Percentiles rank a stretch among this genome's conserved stretches.
Evolutionary conservation across 305 asterid genomes (phyloP).

Genomic region (Fraxinus xanthoxyloides): DNA sequence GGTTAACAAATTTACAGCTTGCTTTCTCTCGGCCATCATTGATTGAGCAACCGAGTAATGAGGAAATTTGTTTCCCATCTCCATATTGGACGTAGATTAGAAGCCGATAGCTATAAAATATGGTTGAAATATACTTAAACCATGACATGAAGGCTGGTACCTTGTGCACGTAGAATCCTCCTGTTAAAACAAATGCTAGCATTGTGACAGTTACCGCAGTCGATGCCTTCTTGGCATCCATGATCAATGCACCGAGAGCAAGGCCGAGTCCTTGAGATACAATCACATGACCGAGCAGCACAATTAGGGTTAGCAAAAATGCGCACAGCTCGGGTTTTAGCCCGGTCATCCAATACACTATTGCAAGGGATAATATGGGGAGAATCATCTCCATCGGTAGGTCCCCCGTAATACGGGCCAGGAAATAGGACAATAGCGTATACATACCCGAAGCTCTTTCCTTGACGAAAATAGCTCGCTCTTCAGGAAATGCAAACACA

Average conservation of each 20-base stretch:
- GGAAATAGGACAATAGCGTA: constrained; percentile 45
- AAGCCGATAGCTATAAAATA: constrained; percentile 40
- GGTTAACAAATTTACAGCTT: constrained; percentile 36
- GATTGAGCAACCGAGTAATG: constrained; percentile 33
- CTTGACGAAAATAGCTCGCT: constrained; percentile 41
- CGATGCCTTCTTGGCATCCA: constrained; percentile 55
- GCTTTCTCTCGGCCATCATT: constrained; percentile 7
- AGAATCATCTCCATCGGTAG: constrained; percentile 55
- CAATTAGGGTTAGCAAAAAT: constrained; percentile 29
- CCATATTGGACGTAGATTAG: constrained; percentile 43
- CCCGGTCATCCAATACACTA: constrained; percentile 51
- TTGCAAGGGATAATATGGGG: constrained; percentile 37
- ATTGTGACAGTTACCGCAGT: constrained; percentile 44
- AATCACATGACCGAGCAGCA: constrained; percentile 38
- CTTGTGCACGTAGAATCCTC: constrained; percentile 48
- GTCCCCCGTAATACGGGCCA: constrained; percentile 45
- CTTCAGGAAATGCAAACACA: constrained; percentile 43
- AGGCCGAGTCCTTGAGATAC: constrained; percentile 54
- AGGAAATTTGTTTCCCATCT: constrained; percentile 32
- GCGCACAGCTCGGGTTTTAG: constrained; percentile 39
- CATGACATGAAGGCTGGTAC: constrained; percentile 39
- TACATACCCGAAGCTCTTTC: constrained; percentile 56
- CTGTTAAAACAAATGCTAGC: constrained; percentile 46
- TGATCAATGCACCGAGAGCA: constrained; percentile 47
- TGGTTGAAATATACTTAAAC: constrained; percentile 48